Conservation (phyloP, 2,329 filamentous ascomycete genomes). For the Penicillium palitans region DNA sequence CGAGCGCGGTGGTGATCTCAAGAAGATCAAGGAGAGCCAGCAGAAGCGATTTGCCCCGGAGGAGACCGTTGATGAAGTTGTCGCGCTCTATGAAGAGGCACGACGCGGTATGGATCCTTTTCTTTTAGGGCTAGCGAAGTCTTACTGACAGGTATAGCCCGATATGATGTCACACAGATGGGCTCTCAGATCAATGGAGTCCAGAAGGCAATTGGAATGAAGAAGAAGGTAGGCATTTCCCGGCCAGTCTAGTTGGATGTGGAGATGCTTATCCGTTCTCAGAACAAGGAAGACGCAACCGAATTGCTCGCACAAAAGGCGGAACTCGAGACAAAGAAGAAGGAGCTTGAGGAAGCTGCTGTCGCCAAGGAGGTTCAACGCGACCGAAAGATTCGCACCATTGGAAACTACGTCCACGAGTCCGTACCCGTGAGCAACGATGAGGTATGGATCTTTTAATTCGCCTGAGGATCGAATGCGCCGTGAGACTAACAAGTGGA, state of each 20-base stretch:
- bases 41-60: conserved; percentile 76
- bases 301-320: conserved; percentile 77
- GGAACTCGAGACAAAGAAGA: conserved; percentile 78
- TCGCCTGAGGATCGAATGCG: neutral
- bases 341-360: conserved; percentile 71
- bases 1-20: conserved; percentile 87
- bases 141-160: conserved; percentile 48
- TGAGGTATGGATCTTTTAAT: conserved; percentile 55
- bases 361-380: conserved; percentile 72
- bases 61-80: conserved; percentile 86
- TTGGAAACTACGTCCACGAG: conserved; percentile 90
- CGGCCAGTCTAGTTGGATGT: neutral
- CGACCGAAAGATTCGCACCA: conserved; percentile 74
- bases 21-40: conserved; percentile 90
- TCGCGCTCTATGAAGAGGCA: conserved; percentile 82
- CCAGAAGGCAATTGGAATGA: conserved; percentile 85
- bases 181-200: conserved; percentile 82
- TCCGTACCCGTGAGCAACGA: conserved; percentile 80
- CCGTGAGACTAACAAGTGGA: neutral
- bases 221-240: conserved; percentile 71
- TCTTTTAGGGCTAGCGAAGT: neutral
- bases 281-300: conserved; percentile 83
- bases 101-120: conserved; percentile 61
- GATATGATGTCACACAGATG: conserved; percentile 77
- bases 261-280: conserved; percentile 9